Evolutionary conservation across 306 rosid species (phyloP).

Genomic region (Astragalus membranaceus): DNA sequence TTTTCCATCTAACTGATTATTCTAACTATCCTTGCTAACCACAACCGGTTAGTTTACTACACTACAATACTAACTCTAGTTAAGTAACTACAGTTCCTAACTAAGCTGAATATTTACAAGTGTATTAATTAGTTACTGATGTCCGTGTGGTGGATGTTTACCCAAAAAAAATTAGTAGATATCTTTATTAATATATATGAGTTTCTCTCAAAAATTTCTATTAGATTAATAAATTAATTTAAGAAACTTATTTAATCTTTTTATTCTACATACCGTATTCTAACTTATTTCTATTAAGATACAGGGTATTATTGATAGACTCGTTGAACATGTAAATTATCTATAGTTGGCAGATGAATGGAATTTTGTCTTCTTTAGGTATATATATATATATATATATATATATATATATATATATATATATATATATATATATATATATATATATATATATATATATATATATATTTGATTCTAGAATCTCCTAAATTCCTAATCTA

Average conservation of each 20-base stretch:
- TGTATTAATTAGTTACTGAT: no score
- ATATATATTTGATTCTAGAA: background rate
- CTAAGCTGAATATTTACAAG: no score
- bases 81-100: no score
- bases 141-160: no score
- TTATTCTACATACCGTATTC: background rate
- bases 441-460: background rate
- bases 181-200: background rate
- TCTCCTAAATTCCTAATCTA: background rate
- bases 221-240: background rate
- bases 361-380: background rate
- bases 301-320: background rate
- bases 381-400: background rate
- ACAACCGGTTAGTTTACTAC: no score
- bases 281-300: background rate
- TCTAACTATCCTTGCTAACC: no score
- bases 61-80: no score
- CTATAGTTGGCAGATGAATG: constrained; percentile 2
- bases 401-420: background rate
- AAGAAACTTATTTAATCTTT: background rate
- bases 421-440: background rate
- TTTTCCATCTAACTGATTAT: no score
- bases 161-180: no score
- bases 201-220: background rate
- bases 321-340: background rate